Conservation (phyloP, 768 basidiomycete genomes). For the Gymnopilus dilepis region DNA sequence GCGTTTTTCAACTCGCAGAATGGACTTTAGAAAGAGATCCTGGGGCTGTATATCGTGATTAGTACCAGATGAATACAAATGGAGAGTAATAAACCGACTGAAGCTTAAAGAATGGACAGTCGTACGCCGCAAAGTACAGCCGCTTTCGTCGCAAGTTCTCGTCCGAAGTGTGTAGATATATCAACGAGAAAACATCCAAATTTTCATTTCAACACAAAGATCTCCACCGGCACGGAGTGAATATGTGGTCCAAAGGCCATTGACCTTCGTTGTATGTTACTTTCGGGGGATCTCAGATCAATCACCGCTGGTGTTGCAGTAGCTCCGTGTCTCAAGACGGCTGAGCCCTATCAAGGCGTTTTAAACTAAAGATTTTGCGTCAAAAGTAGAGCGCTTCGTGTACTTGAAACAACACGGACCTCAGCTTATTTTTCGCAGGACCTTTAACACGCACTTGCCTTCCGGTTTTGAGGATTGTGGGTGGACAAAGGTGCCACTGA, state of each 20-base stretch:
- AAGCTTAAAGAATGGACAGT: too few species aligned
- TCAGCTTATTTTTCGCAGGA: background rate
- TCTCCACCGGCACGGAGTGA: background rate
- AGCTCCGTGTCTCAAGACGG: conserved; percentile 2
- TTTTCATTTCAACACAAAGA: too few species aligned
- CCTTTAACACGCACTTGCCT: conserved; percentile 5
- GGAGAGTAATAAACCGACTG: too few species aligned
- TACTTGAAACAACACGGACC: background rate
- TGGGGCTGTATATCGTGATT: too few species aligned
- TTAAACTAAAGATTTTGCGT: background rate
- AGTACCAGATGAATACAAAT: too few species aligned
- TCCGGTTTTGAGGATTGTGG: conserved; percentile 21
- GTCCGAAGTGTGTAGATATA: too few species aligned
- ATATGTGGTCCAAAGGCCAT: background rate
- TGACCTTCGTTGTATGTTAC: background rate
- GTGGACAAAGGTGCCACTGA: conserved; percentile 31
- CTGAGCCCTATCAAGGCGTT: background rate
- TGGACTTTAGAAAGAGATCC: too few species aligned
- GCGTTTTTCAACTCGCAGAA: background rate
- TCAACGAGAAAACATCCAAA: too few species aligned
- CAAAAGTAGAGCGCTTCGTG: background rate
- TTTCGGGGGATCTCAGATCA: conserved; percentile 3
- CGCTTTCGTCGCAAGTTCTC: too few species aligned
- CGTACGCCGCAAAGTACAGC: too few species aligned
- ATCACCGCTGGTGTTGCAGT: background rate